These are phyloP conservation scores for Ceratocystis harringtonii DNA, from an alignment of 2,329 filamentous ascomycete species.

Conservation along the genomic window DNA sequence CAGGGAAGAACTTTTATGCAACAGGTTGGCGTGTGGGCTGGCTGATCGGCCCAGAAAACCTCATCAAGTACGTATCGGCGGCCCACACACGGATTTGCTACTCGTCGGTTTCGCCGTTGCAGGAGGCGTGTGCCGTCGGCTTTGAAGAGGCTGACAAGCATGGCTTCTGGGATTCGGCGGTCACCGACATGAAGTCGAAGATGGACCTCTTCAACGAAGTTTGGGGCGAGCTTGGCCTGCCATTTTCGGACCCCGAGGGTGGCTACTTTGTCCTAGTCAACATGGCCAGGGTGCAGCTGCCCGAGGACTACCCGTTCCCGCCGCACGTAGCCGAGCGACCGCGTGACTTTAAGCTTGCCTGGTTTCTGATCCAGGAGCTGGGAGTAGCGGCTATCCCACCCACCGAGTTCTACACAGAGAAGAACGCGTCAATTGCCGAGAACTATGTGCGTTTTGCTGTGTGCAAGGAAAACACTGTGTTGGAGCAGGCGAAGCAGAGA, in stretches of 20 bases:
- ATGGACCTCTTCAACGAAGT: constrained; percentile 74
- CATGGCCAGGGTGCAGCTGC: constrained; percentile 72
- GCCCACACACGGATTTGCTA: constrained; percentile 96
- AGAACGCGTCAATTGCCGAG: constrained; percentile 71
- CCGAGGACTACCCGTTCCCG: constrained; percentile 74
- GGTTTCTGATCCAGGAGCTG: constrained; percentile 94
- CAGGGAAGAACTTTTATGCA: constrained; percentile 95
- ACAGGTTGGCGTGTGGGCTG: constrained; percentile 95
- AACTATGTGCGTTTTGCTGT: constrained; percentile 92
- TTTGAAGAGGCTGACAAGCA: constrained; percentile 78
- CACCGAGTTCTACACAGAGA: constrained; percentile 87
- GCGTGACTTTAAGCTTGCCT: constrained; percentile 83
- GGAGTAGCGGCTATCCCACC: constrained; percentile 93
- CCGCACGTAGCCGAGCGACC: constrained; percentile 73
- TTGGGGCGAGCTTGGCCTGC: constrained; percentile 59
- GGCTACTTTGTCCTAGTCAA: constrained; percentile 97
- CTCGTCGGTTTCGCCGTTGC: constrained; percentile 78
- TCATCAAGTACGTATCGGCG: constrained; percentile 82
- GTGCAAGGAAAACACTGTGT: constrained; percentile 80
- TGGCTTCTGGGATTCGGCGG: constrained; percentile 75
- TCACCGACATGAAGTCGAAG: constrained; percentile 78
- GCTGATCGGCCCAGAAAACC: constrained; percentile 74
- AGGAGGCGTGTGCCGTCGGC: constrained; percentile 85
- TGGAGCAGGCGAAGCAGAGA: constrained; percentile 64
- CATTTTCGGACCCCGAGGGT: constrained; percentile 84